Evolutionary conservation across 2,329 filamentous ascomycete genomes (phyloP), one percentile per base, ranked within the genome.

Genomic region (Lasiodiplodia sp.): DNA sequence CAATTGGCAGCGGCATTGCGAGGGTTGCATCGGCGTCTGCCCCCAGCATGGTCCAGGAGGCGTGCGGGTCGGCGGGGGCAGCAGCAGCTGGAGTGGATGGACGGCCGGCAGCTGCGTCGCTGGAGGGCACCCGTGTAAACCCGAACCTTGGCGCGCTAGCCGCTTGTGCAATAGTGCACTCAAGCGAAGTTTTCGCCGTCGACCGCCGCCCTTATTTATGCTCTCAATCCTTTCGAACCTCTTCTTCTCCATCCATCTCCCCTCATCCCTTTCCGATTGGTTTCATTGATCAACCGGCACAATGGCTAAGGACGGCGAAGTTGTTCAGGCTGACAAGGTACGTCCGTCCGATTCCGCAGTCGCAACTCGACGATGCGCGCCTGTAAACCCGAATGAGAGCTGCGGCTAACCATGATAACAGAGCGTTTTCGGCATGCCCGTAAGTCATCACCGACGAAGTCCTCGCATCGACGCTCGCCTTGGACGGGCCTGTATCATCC

Each of bases 381-480:
- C 14, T 14, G 31, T 21, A 8, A 25, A 8, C 3, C n/a, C 16
- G 5, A 23, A 16, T 1, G 28, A 37, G 66, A 34, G 23, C 66
- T 11, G 21, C 49, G 38, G 57, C 57, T 65, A 68, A 68, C 57
- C 23, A 49, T 57, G 49, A 56, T 37, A 62, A 56, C 67, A 68
- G 84, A 81, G 82, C 78, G 79, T 87, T 75, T 78, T 87, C 78
- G 87, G 86, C 72, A 82, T 83, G 80, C 80, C 80, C 70, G 81
- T 83, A 78, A 73, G 73, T 38, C 28, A 64, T 38, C 60, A 23
- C 68, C 28, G 40, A 60, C 64, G 68, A 58, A 71, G 64, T 47
- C 70, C 69, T 69, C 65, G 67, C 67, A 69, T 71, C 70, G 38
- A 18, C 18, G 37, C 57, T 21, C 67, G 38, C 21, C 58, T 65